Percentiles rank a stretch among this genome's conserved stretches.
These are phyloP conservation scores for Funneliformis geosporum DNA, from an alignment of 192 early-diverging fungal genomes.

Conservation along the genomic window DNA sequence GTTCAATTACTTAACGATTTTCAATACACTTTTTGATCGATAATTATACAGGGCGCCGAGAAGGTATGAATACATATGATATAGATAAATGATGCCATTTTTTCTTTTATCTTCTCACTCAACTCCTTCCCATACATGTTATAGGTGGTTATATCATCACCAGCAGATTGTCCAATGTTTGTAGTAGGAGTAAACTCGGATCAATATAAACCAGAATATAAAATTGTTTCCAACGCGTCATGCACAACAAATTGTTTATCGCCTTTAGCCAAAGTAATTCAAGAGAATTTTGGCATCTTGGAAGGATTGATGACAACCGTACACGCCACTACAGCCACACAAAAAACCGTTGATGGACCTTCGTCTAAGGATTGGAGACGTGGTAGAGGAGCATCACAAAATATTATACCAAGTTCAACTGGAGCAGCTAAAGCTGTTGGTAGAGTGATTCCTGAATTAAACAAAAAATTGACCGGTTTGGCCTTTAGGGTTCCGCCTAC, in stretches of 20 bases:
- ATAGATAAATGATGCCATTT: not conserved
- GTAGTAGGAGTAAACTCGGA: slow-evolving; percentile 96
- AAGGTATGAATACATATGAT: not conserved
- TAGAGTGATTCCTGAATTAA: slow-evolving; percentile 90
- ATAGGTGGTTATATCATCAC: slow-evolving; percentile 98
- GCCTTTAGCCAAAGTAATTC: slow-evolving; percentile 93
- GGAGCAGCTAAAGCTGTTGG: slow-evolving; percentile 99
- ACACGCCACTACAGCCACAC: slow-evolving; percentile 98
- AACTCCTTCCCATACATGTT: not conserved
- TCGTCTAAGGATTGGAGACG: slow-evolving; percentile 92
- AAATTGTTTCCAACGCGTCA: slow-evolving; percentile 95
- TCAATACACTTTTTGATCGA: not conserved
- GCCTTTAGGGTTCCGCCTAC: slow-evolving; percentile 92
- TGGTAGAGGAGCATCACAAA: slow-evolving; percentile 91
- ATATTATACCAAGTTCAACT: slow-evolving; percentile 98
- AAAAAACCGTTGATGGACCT: slow-evolving; percentile 99
- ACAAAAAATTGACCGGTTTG: slow-evolving; percentile 98
- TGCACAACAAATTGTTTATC: slow-evolving; percentile 99
- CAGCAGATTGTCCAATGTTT: slow-evolving; percentile 96
- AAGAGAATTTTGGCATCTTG: slow-evolving; percentile 94
- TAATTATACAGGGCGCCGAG: not conserved
- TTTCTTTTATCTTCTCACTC: too few species aligned
- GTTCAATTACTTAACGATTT: not conserved
- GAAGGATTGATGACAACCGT: slow-evolving; percentile 99
- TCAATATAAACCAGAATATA: slow-evolving; percentile 82